A percentile compares a stretch with the other conserved stretches of the same genome.
These are phyloP conservation scores for Botryotinia calthae DNA, from an alignment of 2,329 filamentous ascomycete genomes.

Conservation along the genomic window DNA sequence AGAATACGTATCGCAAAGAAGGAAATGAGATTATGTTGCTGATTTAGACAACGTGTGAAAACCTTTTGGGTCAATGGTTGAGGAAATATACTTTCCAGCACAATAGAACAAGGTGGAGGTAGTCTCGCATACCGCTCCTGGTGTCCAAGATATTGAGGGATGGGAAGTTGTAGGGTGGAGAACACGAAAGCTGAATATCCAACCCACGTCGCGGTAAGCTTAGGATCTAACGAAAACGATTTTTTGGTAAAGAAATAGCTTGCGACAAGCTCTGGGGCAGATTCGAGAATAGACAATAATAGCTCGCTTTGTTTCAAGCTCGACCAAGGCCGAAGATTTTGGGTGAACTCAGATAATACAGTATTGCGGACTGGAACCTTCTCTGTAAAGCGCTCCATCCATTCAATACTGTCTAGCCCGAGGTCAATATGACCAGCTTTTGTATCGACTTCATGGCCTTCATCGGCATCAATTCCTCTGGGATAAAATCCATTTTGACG, in stretches of 20 bases:
- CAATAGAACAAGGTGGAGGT: slow-evolving; percentile 74
- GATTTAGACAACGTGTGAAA: slow-evolving; percentile 73
- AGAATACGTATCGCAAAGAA: slow-evolving; percentile 83
- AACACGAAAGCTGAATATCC: slow-evolving; percentile 89
- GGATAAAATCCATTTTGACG: slow-evolving; percentile 84
- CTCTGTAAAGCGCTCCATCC: slow-evolving; percentile 64
- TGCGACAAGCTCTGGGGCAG: slow-evolving; percentile 80
- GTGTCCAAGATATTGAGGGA: slow-evolving; percentile 72
- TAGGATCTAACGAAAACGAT: slow-evolving; percentile 84
- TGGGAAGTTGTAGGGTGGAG: slow-evolving; percentile 69
- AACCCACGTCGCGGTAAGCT: slow-evolving; percentile 90
- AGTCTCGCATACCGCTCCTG: slow-evolving; percentile 58
- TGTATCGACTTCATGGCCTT: slow-evolving; percentile 45
- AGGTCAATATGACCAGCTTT: slow-evolving; percentile 55
- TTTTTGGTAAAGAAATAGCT: slow-evolving; percentile 82
- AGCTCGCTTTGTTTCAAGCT: slow-evolving; percentile 79
- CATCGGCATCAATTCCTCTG: slow-evolving; percentile 60
- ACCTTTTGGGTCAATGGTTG: slow-evolving; percentile 77
- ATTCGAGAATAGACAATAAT: slow-evolving; percentile 73
- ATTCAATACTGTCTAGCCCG: slow-evolving; percentile 66
- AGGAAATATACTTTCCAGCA: slow-evolving; percentile 85
- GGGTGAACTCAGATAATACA: slow-evolving; percentile 73
- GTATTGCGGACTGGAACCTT: slow-evolving; percentile 75
- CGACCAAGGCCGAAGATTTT: slow-evolving; percentile 78
- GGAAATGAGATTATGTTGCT: slow-evolving; percentile 75